A percentile compares a stretch with the other conserved stretches of the same genome.
Evolutionary conservation across 2,329 filamentous ascomycete genomes (phyloP).

Genomic region (Hypoxylon sp.): DNA sequence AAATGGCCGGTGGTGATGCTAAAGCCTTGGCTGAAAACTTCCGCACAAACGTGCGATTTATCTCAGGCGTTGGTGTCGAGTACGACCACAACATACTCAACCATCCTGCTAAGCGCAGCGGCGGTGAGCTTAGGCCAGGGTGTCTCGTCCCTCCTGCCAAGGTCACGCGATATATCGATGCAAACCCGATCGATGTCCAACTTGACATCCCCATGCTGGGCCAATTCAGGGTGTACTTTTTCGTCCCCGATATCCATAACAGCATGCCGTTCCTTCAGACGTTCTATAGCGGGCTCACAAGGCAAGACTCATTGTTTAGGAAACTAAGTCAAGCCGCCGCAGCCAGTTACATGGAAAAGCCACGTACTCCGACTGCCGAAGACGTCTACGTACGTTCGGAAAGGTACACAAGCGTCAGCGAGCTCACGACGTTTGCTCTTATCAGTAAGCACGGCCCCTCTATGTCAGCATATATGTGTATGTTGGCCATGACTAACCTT

Average conservation of each 20-base stretch:
- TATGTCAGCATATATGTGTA: not conserved
- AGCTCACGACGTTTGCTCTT: conserved; percentile 77
- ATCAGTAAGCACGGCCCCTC: conserved; percentile 67
- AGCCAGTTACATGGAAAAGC: conserved; percentile 72
- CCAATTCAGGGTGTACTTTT: conserved; percentile 82
- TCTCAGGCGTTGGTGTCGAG: conserved; percentile 78
- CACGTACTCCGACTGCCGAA: conserved; percentile 68
- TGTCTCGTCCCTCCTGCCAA: conserved; percentile 75
- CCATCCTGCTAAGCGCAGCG: conserved; percentile 58
- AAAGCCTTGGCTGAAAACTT: conserved; percentile 77
- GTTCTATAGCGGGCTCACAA: conserved; percentile 57
- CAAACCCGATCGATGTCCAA: conserved; percentile 83
- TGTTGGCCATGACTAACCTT: conserved; percentile 4
- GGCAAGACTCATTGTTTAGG: conserved; percentile 67
- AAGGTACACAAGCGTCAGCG: conserved; percentile 77
- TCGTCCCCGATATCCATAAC: conserved; percentile 72
- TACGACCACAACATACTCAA: conserved; percentile 68
- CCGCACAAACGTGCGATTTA: conserved; percentile 78
- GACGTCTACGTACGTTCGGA: conserved; percentile 78
- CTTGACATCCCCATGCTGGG: conserved; percentile 83
- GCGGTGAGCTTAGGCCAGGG: conserved; percentile 66
- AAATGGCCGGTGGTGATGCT: conserved; percentile 73
- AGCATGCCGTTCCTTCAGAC: conserved; percentile 51
- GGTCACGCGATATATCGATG: conserved; percentile 81
- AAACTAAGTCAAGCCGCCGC: conserved; percentile 72